phyloP scores from a whole-genome alignment of 129 eudicot species.

The Smallanthus sonchifolius region DNA sequence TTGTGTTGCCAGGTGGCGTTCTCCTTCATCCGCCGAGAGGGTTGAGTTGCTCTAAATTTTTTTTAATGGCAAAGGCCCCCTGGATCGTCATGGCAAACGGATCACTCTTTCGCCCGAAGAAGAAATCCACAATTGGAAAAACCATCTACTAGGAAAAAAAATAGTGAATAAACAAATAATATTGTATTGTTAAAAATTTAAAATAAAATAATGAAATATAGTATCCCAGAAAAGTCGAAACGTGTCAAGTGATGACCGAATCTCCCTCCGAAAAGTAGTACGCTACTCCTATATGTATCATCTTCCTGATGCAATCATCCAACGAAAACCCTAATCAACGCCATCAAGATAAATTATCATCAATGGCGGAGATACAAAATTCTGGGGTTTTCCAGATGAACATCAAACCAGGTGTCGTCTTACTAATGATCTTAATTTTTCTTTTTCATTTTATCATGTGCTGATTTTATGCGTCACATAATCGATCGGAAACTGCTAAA shows the following conservation, averaged over 20 bases:
- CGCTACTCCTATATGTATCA: background rate
- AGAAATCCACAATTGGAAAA: too few species aligned
- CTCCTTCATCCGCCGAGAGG: too few species aligned
- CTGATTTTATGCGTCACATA: background rate
- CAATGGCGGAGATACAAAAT: background rate
- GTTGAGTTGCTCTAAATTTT: too few species aligned
- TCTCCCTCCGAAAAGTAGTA: background rate
- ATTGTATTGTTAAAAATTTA: too few species aligned
- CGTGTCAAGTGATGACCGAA: conserved; percentile 25
- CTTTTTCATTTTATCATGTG: background rate
- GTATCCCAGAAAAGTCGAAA: conserved; percentile 25
- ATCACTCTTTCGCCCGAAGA: too few species aligned
- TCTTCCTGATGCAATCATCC: conserved; percentile 4
- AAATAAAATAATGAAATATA: background rate
- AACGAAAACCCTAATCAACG: conserved; percentile 2
- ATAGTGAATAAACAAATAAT: too few species aligned
- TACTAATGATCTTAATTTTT: background rate
- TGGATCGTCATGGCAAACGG: too few species aligned
- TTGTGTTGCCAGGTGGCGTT: too few species aligned
- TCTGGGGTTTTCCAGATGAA: background rate
- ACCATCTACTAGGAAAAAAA: too few species aligned
- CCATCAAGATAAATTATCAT: background rate
- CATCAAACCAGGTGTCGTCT: conserved; percentile 9
- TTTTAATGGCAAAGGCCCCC: too few species aligned
- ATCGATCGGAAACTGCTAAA: background rate